Evolutionary conservation across 2,329 filamentous ascomycete species (phyloP).

Genomic region (Ascochyta viciae-villosae): DNA sequence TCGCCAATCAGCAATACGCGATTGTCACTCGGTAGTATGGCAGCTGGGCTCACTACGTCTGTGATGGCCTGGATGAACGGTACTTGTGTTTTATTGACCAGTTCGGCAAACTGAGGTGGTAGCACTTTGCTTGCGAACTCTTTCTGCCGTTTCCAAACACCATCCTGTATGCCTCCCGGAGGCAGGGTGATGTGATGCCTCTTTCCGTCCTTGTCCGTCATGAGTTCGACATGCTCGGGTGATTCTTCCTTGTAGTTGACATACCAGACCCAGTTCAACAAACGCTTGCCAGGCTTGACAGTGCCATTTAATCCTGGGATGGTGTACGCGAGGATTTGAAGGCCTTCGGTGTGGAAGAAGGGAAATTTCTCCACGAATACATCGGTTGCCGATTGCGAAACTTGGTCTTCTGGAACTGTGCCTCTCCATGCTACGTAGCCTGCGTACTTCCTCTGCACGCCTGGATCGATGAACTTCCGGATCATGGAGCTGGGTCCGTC

Average conservation of each 20-base stretch:
- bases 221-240: slow-evolving; percentile 46
- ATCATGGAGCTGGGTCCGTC: slow-evolving; percentile 36
- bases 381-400: slow-evolving; percentile 21
- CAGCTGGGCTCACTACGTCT: slow-evolving; percentile 47
- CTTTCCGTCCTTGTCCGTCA: slow-evolving; percentile 53
- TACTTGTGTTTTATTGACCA: slow-evolving; percentile 48
- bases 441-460: slow-evolving; percentile 26
- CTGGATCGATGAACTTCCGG: slow-evolving; percentile 24
- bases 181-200: slow-evolving; percentile 53
- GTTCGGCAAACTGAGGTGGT: slow-evolving; percentile 49
- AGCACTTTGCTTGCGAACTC: slow-evolving; percentile 36
- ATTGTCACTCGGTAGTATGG: slow-evolving; percentile 45
- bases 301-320: slow-evolving; percentile 53
- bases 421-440: slow-evolving; percentile 41
- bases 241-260: slow-evolving; percentile 48
- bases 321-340: slow-evolving; percentile 44
- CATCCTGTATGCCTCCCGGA: slow-evolving; percentile 45
- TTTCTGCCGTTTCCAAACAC: slow-evolving; percentile 49
- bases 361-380: slow-evolving; percentile 28
- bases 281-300: slow-evolving; percentile 46
- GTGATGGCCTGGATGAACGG: slow-evolving; percentile 56
- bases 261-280: slow-evolving; percentile 59
- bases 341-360: slow-evolving; percentile 27
- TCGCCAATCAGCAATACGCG: slow-evolving; percentile 56
- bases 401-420: slow-evolving; percentile 29